Evolutionary conservation across 768 basidiomycete genomes (phyloP).

Genomic region (Mycena galericulata): DNA sequence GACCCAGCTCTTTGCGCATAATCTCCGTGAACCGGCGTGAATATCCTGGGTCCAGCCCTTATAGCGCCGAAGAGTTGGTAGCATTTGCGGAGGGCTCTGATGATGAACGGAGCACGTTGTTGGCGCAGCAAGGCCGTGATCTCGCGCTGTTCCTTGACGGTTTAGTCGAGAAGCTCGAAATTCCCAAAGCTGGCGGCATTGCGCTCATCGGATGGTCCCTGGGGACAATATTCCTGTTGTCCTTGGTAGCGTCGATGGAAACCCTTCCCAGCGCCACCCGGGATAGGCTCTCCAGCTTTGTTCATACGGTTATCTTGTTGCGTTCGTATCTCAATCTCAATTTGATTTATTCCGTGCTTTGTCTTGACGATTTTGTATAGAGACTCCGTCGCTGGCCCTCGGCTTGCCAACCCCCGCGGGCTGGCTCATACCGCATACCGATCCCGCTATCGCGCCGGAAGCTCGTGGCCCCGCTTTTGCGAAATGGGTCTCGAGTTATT

Average conservation of each 20-base stretch:
- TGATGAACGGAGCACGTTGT: slow-evolving; percentile 32
- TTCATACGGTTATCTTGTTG: slow-evolving; percentile 37
- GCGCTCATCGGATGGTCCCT: slow-evolving; percentile 46
- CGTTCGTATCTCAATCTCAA: slow-evolving; percentile 27
- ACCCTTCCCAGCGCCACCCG: slow-evolving; percentile 31
- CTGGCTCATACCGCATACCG: slow-evolving; percentile 40
- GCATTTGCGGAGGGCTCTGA: slow-evolving; percentile 31
- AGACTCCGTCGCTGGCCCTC: slow-evolving; percentile 37
- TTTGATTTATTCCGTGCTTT: background rate
- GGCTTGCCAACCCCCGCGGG: slow-evolving; percentile 33
- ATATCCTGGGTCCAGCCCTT: slow-evolving; percentile 48
- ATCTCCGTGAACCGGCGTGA: slow-evolving; percentile 50
- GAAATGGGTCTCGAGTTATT: slow-evolving; percentile 38
- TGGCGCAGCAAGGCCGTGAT: slow-evolving; percentile 44
- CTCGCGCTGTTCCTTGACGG: slow-evolving; percentile 44
- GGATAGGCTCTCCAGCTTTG: slow-evolving; percentile 35
- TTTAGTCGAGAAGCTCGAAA: slow-evolving; percentile 35
- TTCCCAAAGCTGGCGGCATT: slow-evolving; percentile 38
- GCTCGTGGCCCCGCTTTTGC: slow-evolving; percentile 34
- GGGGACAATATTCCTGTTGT: slow-evolving; percentile 41
- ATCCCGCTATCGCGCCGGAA: slow-evolving; percentile 36
- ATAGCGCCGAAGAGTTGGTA: slow-evolving; percentile 41
- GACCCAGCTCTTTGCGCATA: slow-evolving; percentile 37
- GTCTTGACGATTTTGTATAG: slow-evolving; percentile 20
- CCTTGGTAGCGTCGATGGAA: slow-evolving; percentile 37